Percentiles rank a stretch among this genome's conserved stretches.
These are phyloP conservation scores for Phytophthora citricola DNA, from an alignment of 352 stramenopile species.

Conservation along the genomic window DNA sequence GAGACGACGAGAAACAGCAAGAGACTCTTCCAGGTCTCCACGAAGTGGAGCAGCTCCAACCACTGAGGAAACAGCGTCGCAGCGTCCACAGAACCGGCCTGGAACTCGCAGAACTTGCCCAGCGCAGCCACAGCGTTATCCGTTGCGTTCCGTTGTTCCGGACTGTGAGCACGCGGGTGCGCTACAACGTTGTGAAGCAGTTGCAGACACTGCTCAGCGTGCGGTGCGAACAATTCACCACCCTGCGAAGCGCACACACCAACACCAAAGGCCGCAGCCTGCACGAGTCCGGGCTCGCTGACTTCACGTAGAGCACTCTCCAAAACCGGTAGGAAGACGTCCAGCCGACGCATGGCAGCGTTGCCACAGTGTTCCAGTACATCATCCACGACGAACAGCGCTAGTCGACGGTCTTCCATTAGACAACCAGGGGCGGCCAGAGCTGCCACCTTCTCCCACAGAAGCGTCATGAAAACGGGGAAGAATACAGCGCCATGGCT, in stretches of 20 bases:
- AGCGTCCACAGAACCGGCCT: slow-evolving; percentile 53
- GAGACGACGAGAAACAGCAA: slow-evolving; percentile 69
- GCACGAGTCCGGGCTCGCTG: slow-evolving; percentile 65
- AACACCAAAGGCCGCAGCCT: slow-evolving; percentile 80
- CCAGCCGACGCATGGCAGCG: slow-evolving; percentile 53
- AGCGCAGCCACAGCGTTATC: slow-evolving; percentile 85
- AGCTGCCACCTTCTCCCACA: slow-evolving; percentile 84
- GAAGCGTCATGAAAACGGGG: slow-evolving; percentile 70
- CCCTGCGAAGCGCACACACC: slow-evolving; percentile 70
- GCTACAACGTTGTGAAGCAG: slow-evolving; percentile 69
- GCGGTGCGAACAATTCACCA: slow-evolving; percentile 54
- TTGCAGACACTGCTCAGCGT: slow-evolving; percentile 58
- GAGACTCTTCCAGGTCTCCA: slow-evolving; percentile 80
- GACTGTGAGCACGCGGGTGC: slow-evolving; percentile 50
- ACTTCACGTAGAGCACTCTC: slow-evolving; percentile 65
- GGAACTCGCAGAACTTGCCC: slow-evolving; percentile 76
- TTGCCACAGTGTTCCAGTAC: slow-evolving; percentile 80
- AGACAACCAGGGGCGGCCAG: slow-evolving; percentile 73
- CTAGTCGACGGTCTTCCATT: slow-evolving; percentile 80
- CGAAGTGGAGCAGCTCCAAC: slow-evolving; percentile 71
- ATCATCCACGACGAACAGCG: slow-evolving; percentile 88
- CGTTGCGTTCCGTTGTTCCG: slow-evolving; percentile 69
- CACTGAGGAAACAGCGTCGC: slow-evolving; percentile 72
- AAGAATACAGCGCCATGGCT: slow-evolving; percentile 74
- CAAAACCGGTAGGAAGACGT: slow-evolving; percentile 75